Evolutionary conservation across 1,139 yeast genomes (phyloP).

Genomic region (Lodderomyces theae): DNA sequence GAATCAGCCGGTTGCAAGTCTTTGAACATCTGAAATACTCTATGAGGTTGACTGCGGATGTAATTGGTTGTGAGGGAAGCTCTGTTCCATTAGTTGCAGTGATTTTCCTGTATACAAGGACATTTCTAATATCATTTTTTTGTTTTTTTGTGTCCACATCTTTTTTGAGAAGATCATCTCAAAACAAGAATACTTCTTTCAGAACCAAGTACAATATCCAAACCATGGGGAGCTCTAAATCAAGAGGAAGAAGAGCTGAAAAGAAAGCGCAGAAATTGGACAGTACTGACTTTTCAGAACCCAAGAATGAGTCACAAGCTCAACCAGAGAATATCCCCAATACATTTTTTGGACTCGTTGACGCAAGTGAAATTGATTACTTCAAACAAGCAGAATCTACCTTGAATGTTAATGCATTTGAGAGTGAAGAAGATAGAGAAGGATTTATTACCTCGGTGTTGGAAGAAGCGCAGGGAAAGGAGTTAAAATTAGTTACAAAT

Average conservation of each 20-base stretch:
- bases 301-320: background rate
- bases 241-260: constrained; percentile 69
- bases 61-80: no score
- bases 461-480: constrained; percentile 88
- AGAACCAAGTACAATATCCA: background rate
- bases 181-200: background rate
- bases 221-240: constrained; percentile 28
- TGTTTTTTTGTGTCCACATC: background rate
- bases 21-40: no score
- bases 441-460: constrained; percentile 75
- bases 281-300: constrained; percentile 14
- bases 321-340: constrained; percentile 13
- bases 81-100: no score
- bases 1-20: no score
- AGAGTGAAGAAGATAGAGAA: constrained; percentile 64
- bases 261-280: constrained; percentile 27
- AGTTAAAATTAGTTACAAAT: constrained; percentile 86
- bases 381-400: constrained; percentile 92
- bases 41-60: no score
- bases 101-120: background rate
- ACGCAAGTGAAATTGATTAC: constrained; percentile 79
- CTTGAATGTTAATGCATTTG: constrained; percentile 77
- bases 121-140: no score
- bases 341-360: constrained; percentile 80
- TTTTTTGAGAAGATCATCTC: constrained; percentile 3